phyloP scores from a whole-genome alignment of 78 protist species.

The Mastigamoeba balamuthi region DNA sequence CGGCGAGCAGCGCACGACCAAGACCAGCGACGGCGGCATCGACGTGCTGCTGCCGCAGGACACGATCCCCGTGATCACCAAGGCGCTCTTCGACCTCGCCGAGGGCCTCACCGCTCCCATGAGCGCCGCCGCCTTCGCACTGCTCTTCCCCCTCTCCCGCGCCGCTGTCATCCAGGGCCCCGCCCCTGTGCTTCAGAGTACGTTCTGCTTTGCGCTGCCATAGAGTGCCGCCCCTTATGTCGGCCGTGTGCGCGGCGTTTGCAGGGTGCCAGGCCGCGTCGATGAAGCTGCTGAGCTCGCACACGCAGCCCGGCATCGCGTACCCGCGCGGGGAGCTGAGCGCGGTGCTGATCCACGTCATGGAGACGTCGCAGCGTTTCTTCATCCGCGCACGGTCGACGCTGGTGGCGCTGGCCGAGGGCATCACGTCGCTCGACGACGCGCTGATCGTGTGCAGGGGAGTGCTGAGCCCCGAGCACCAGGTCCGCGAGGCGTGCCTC shows the following conservation, averaged over 20 bases:
- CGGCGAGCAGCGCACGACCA: no score
- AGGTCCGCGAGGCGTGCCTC: conserved; percentile 25
- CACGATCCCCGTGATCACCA: no score
- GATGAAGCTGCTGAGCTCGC: conserved; percentile 28
- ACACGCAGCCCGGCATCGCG: conserved; percentile 13
- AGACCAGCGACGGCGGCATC: no score
- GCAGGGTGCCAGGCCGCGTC: conserved; percentile 18
- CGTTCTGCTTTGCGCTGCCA: no score
- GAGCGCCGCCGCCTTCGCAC: no score
- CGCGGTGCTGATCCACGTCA: conserved; percentile 24
- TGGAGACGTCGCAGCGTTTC: conserved; percentile 7
- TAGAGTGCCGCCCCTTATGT: no score
- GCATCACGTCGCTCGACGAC: conserved; percentile 4
- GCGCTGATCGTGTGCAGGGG: conserved; percentile 21
- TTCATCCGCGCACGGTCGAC: not conserved
- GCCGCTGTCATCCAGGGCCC: no score
- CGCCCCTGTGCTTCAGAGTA: no score
- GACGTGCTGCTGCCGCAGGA: no score
- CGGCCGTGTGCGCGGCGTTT: not conserved
- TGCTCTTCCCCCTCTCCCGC: no score
- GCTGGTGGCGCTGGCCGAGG: not conserved
- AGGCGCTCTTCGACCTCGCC: no score
- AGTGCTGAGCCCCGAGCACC: conserved; percentile 21
- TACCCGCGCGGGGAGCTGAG: conserved; percentile 49
- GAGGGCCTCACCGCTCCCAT: no score